phyloP scores from a whole-genome alignment of 1,284 basidiomycete genomes.

The Apiotrichum mycotoxinovorans region DNA sequence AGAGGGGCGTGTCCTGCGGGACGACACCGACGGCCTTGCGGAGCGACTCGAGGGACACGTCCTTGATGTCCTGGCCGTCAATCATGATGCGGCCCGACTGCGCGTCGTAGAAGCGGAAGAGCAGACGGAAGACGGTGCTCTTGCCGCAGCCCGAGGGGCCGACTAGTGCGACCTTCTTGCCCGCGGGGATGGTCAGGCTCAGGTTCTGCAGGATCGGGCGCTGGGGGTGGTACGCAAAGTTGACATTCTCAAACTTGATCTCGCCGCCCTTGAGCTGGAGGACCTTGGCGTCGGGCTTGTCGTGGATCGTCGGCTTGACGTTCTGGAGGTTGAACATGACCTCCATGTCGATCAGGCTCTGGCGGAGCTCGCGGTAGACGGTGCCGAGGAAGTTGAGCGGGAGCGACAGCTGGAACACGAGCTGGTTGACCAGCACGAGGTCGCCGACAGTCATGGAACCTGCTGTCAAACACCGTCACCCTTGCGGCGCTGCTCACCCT shows the following conservation, averaged over 20 bases:
- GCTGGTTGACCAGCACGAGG: constrained; percentile 96
- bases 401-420: constrained; percentile 96
- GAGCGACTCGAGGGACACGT: constrained; percentile 69
- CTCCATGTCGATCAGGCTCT: constrained; percentile 96
- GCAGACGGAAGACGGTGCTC: constrained; percentile 87
- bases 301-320: constrained; percentile 65
- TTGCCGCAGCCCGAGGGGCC: constrained; percentile 98
- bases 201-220: constrained; percentile 86
- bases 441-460: constrained; percentile 98
- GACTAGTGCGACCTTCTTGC: constrained; percentile 93
- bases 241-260: constrained; percentile 89
- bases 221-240: constrained; percentile 83
- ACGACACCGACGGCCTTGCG: constrained; percentile 83
- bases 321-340: constrained; percentile 87
- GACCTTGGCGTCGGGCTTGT: constrained; percentile 65
- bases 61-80: constrained; percentile 74
- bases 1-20: constrained; percentile 95
- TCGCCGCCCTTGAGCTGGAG: constrained; percentile 73
- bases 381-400: constrained; percentile 96
- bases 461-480: constrained; percentile 35
- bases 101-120: constrained; percentile 94
- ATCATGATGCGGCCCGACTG: constrained; percentile 69
- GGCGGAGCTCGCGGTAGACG: constrained; percentile 92
- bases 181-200: constrained; percentile 89
- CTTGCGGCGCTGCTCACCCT: constrained; percentile 56